These are phyloP conservation scores for Chrysopogon serrulatus DNA, from an alignment of 176 grass and related monocot genomes.

Conservation along the genomic window DNA sequence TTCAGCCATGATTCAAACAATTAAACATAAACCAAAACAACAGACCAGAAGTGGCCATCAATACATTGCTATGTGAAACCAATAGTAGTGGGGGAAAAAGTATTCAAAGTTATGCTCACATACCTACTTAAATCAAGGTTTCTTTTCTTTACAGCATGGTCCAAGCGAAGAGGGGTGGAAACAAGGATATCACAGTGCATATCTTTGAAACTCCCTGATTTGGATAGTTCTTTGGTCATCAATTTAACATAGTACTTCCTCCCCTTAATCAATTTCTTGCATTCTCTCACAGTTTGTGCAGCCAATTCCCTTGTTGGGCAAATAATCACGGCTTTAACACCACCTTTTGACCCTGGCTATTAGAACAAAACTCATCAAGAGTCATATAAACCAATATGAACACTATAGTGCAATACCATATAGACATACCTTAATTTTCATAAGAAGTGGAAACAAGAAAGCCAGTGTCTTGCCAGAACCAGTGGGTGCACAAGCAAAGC, in stretches of 20 bases:
- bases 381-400: neutral
- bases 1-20: neutral
- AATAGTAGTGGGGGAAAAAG: neutral
- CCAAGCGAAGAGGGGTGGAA: slow-evolving; percentile 85
- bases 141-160: slow-evolving; percentile 67
- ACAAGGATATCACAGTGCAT: slow-evolving; percentile 89
- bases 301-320: slow-evolving; percentile 96
- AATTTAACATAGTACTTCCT: slow-evolving; percentile 89
- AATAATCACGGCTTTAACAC: slow-evolving; percentile 78
- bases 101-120: slow-evolving; percentile 10
- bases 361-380: slow-evolving; percentile 23
- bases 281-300: slow-evolving; percentile 82
- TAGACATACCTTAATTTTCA: slow-evolving; percentile 89
- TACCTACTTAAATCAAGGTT: slow-evolving; percentile 90
- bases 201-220: slow-evolving; percentile 85
- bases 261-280: slow-evolving; percentile 77
- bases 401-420: neutral
- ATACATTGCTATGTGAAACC: neutral
- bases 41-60: neutral
- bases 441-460: slow-evolving; percentile 80
- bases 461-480: slow-evolving; percentile 98
- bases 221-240: slow-evolving; percentile 94
- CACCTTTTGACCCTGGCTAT: slow-evolving; percentile 96
- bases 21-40: neutral
- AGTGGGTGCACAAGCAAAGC: slow-evolving; percentile 96